Evolutionary conservation across 768 basidiomycete genomes (phyloP).

Genomic region (Chlorophyllum brunneum): DNA sequence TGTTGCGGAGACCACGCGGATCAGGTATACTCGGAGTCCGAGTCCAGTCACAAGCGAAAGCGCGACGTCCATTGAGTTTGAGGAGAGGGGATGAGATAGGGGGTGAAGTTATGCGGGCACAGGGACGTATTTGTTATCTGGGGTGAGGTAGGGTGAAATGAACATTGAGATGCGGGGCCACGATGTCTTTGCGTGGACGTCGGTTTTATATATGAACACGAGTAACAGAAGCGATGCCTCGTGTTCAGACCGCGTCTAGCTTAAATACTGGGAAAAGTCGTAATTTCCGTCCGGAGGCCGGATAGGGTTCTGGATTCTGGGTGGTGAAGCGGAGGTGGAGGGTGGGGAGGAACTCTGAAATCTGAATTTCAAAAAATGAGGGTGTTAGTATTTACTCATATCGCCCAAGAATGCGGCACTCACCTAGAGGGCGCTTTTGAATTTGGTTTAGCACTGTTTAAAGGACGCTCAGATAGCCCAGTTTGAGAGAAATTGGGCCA

Average conservation of each 20-base stretch:
- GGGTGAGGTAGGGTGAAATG: slow-evolving; percentile 2
- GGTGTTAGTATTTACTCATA: too few species aligned
- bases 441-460: too few species aligned
- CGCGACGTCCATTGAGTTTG: slow-evolving; percentile 35
- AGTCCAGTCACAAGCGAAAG: slow-evolving; percentile 39
- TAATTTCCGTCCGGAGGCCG: not conserved
- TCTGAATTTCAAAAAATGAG: too few species aligned
- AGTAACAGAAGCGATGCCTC: not conserved
- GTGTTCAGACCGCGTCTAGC: not conserved
- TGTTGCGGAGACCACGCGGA: slow-evolving; percentile 21
- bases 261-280: not conserved
- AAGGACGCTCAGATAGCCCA: too few species aligned
- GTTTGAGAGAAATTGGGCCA: too few species aligned
- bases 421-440: too few species aligned
- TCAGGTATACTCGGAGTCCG: slow-evolving; percentile 34
- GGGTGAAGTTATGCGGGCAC: not conserved
- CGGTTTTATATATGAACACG: not conserved
- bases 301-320: not conserved
- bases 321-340: too few species aligned
- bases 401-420: too few species aligned
- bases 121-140: slow-evolving; percentile 8
- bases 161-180: slow-evolving; percentile 3
- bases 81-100: not conserved
- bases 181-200: slow-evolving; percentile 12
- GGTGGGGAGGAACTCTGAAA: too few species aligned